A percentile compares a stretch with the other conserved stretches of the same genome.
Conservation (phyloP, 169 alveolate genomes). For the Cryptosporidium sp. region DNA sequence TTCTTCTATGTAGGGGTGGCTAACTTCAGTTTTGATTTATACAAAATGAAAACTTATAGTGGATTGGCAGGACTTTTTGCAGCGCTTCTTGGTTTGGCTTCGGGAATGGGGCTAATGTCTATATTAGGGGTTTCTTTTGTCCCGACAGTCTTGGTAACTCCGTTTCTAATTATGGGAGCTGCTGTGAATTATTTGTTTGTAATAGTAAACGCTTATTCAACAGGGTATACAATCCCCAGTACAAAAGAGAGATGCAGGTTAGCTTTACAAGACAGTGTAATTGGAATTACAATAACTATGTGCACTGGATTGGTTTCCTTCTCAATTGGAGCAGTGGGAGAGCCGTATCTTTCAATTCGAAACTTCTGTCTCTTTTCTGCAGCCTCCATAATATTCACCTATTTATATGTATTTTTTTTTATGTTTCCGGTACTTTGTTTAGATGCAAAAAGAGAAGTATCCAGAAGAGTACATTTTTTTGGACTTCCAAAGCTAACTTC, state of each 20-base stretch:
- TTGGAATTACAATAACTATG: conserved; percentile 75
- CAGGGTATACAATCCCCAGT: conserved; percentile 79
- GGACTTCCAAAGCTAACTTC: conserved; percentile 56
- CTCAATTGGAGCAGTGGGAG: conserved; percentile 75
- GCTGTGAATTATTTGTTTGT: conserved; percentile 84
- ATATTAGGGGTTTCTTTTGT: conserved; percentile 81
- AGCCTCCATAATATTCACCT: conserved; percentile 67
- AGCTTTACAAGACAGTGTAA: conserved; percentile 77
- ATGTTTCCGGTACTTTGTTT: conserved; percentile 74
- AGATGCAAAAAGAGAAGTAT: conserved; percentile 65
- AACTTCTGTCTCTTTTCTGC: conserved; percentile 70
- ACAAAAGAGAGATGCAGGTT: conserved; percentile 80
- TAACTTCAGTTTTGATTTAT: conserved; percentile 82
- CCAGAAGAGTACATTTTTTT: conserved; percentile 52
- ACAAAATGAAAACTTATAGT: conserved; percentile 75
- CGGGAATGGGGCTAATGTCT: conserved; percentile 82
- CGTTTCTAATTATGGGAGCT: conserved; percentile 82
- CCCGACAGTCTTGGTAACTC: conserved; percentile 81
- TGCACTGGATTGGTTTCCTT: conserved; percentile 73
- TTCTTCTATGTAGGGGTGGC: conserved; percentile 79
- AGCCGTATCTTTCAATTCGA: conserved; percentile 62
- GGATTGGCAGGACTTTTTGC: conserved; percentile 84
- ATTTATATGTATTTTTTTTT: conserved; percentile 57
- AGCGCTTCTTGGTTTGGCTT: conserved; percentile 81
- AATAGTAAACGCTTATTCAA: conserved; percentile 79